Evolutionary conservation across 306 rosid species (phyloP), one percentile per base, ranked within the genome.

Genomic region (Ormosia emarginata): DNA sequence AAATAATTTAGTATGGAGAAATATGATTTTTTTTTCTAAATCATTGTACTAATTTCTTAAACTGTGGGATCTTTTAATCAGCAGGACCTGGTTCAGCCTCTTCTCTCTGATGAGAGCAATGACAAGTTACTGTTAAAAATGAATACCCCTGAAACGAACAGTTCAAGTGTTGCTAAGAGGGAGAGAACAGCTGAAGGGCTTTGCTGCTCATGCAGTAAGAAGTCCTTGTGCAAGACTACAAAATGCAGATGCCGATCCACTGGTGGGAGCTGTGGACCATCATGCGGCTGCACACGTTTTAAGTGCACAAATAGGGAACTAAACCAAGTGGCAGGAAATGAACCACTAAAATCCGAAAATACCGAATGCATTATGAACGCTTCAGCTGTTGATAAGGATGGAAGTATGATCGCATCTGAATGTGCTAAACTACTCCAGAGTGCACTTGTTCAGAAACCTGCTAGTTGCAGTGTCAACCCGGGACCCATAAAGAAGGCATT

Each of bases 161-260:
- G 77, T 67, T 81, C 80, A 32, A 53, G 65, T 69, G 85, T 80
- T 56, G 85, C 6, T 58, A 75, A 36, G 71, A 75, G 39, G 75
- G 80, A 77, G 86, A 85, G 79, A 87, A 30, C 65, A 12, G 75
- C 77, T 58, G 85, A 82, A 29, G 87, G 78, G 67, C 33, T 79
- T n/a, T 95, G 98, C 86, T 95, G 99, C 77, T 89, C 94, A 4
- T 95, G 99, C 83, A 84, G 94, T 68, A 95, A 86, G 86, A 87
- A 73, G 59, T 92, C 98, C 17, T 76, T 89, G 86, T 95, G 99
- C 86, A 95, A 93, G 88, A 95, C 99, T 13, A 85, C 77, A 39
- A 93, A 95, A 83, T 95, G 99, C 85, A 50, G 14, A 89, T 95
- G 98, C 86, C 95, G 96, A 78, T 87, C 95, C 32, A 36, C 11